Percentiles rank a stretch among this genome's conserved stretches.
These are phyloP conservation scores for Starmerella asiatica DNA, from an alignment of 805 yeast genomes.

Conservation along the genomic window DNA sequence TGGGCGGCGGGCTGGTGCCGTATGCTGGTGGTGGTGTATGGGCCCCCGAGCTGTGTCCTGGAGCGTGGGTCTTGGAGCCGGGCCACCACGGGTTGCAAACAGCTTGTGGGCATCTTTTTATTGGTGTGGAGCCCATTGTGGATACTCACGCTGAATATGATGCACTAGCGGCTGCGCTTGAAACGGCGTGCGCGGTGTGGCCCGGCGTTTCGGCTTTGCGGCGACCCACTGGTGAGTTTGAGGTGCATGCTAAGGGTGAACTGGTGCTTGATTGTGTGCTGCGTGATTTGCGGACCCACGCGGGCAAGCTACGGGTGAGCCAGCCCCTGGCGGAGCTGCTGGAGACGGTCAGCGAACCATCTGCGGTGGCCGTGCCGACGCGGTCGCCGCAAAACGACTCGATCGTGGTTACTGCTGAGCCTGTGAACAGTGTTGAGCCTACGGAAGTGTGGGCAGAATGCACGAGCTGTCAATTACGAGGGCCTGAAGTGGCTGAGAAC, in stretches of 20 bases:
- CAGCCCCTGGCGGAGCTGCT: conserved; percentile 70
- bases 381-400: conserved; percentile 39
- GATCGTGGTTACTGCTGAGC: background rate
- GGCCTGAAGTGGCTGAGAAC: background rate
- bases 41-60: background rate
- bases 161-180: conserved; percentile 48
- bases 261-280: conserved; percentile 70
- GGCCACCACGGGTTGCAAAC: background rate
- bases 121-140: conserved; percentile 67
- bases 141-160: conserved; percentile 46
- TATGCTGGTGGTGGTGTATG: background rate
- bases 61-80: background rate
- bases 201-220: conserved; percentile 54
- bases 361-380: conserved; percentile 55
- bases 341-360: conserved; percentile 51
- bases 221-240: conserved; percentile 83
- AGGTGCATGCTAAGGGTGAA: conserved; percentile 73
- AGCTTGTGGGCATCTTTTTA: conserved; percentile 15
- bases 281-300: conserved; percentile 57
- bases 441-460: background rate
- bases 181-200: conserved; percentile 48
- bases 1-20: background rate
- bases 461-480: too few relatives aligned
- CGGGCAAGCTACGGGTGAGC: conserved; percentile 64
- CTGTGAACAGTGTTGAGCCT: background rate